Evolutionary conservation across 495 filamentous ascomycete species (phyloP).

Genomic region (Chaetomium cochliodes): DNA sequence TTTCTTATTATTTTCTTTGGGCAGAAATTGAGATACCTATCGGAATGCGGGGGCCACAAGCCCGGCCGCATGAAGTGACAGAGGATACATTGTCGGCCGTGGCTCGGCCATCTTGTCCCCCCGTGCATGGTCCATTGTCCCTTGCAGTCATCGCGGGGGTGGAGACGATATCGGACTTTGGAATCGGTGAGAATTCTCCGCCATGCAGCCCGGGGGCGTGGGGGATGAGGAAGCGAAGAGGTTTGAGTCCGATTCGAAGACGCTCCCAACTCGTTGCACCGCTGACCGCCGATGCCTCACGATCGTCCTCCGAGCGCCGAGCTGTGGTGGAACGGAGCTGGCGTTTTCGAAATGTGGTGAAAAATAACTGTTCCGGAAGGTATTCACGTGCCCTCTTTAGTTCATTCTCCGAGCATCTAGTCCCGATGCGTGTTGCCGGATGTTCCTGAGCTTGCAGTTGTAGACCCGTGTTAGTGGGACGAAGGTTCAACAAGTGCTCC

Average conservation of each 20-base stretch:
- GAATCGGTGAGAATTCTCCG: not conserved
- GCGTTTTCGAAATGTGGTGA: not conserved
- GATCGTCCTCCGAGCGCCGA: not conserved
- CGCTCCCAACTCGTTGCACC: not conserved
- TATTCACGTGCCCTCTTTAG: not conserved
- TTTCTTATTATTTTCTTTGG: not conserved
- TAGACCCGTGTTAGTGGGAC: not conserved
- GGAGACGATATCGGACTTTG: not conserved
- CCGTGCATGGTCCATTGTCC: not conserved
- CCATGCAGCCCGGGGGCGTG: not conserved
- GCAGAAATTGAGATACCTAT: not conserved
- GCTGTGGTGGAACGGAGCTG: not conserved
- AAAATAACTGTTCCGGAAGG: not conserved
- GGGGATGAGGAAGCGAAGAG: not conserved
- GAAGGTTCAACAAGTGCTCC: not conserved
- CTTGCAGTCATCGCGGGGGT: conserved; percentile 1
- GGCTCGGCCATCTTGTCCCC: not conserved
- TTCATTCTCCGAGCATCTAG: not conserved
- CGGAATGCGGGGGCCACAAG: not conserved
- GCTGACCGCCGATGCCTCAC: not conserved
- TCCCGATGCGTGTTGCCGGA: not conserved
- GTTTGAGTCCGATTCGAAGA: not conserved
- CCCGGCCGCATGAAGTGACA: not conserved
- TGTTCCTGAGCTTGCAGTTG: conserved; percentile 1
- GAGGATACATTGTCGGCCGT: not conserved